Conservation (phyloP, 2,329 filamentous ascomycete genomes). For the Botrytis cinerea region DNA sequence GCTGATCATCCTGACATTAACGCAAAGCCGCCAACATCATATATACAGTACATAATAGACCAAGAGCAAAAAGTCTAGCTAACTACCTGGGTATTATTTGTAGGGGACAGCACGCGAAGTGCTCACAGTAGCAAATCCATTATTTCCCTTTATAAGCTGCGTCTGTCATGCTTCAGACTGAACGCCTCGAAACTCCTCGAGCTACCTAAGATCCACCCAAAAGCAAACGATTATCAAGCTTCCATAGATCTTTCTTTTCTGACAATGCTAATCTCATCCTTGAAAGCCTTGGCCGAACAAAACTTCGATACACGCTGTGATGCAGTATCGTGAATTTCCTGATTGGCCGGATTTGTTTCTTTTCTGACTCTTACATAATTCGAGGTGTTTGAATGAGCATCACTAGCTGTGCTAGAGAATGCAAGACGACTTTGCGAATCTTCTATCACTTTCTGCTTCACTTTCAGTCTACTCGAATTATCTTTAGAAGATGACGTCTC, state of each 20-base stretch:
- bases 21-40: not conserved
- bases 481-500: not conserved
- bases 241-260: slow-evolving; percentile 1
- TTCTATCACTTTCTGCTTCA: not conserved
- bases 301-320: slow-evolving; percentile 20
- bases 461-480: not conserved
- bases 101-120: not conserved
- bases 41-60: not conserved
- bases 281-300: slow-evolving; percentile 19
- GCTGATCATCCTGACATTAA: not conserved
- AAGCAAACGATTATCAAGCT: not conserved
- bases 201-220: not conserved
- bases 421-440: not conserved
- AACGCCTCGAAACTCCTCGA: not conserved
- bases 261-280: not conserved
- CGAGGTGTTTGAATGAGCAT: not conserved
- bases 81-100: not conserved
- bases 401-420: not conserved
- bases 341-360: slow-evolving; percentile 6
- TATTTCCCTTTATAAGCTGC: not conserved
- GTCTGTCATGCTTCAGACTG: not conserved
- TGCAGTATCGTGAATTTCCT: slow-evolving; percentile 15
- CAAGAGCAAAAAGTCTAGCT: not conserved
- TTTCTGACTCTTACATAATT: slow-evolving; percentile 7
- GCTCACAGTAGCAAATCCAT: not conserved